These are phyloP conservation scores for Backusella circina DNA, from an alignment of 192 early-diverging fungal genomes.

Conservation along the genomic window DNA sequence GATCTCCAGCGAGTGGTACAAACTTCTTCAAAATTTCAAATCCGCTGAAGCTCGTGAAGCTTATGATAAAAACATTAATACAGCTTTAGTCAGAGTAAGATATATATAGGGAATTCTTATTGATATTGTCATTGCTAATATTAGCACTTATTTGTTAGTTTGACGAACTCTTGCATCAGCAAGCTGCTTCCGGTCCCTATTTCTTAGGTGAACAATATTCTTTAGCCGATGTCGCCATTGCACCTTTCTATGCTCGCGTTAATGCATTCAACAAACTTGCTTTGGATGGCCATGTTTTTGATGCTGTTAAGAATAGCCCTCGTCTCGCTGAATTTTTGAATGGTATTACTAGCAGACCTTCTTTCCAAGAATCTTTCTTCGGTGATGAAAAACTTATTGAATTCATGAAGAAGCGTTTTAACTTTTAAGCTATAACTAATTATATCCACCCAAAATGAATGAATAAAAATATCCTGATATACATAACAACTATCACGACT, in stretches of 20 bases:
- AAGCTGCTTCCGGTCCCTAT: constrained; percentile 35
- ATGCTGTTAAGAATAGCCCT: neutral
- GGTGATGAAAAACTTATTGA: constrained; percentile 9
- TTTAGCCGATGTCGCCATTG: constrained; percentile 44
- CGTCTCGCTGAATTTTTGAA: constrained; percentile 18
- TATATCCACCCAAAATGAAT: neutral
- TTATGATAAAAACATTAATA: constrained; percentile 22
- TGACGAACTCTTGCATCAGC: constrained; percentile 32
- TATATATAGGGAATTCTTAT: neutral
- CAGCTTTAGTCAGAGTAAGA: constrained; percentile 22
- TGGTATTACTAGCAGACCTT: constrained; percentile 1
- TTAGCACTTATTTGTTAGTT: constrained; percentile 20
- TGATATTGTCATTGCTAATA: neutral
- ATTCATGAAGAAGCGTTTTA: constrained; percentile 8
- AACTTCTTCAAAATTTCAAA: constrained; percentile 17
- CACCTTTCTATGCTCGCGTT: constrained; percentile 42
- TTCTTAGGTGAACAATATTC: constrained; percentile 45
- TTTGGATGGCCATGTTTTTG: constrained; percentile 8
- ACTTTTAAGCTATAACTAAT: neutral
- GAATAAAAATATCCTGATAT: neutral
- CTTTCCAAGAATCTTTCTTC: constrained; percentile 7
- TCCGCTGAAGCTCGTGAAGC: constrained; percentile 20
- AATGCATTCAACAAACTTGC: neutral
- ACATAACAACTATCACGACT: neutral
- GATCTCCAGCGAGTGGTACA: constrained; percentile 21